Base-by-base conservation (phyloP, 805 yeast genomes). In the Lipomyces yamadae region DNA sequence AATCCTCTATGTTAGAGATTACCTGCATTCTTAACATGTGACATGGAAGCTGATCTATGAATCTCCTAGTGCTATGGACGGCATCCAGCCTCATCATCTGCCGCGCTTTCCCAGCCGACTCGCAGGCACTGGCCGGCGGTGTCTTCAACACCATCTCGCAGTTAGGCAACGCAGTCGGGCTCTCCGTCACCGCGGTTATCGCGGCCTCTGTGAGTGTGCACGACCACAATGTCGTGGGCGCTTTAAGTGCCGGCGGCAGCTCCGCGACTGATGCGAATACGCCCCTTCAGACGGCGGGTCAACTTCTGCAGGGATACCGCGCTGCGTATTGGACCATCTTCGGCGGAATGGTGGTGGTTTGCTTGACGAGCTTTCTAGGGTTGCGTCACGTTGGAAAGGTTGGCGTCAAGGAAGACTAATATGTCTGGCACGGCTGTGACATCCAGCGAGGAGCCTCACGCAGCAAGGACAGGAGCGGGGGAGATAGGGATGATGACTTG, bases 71-170 rank as follows among this genome's bases (percentile, higher is more conserved):
- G 55, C 55, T 52, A 52, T 52, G 55, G 55, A 52, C 55, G 55
- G 55, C 55, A 52, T 52, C 55, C 33, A 52, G 55, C 55, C 55
- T 52, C 55, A 32, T 52, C 55, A 52, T 52, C 55, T 52, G 55
- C 55, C 55, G 55, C 33, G 55, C 55, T 32, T 52, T 52, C 55
- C 55, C 55, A 30, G 55, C 55, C 55, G 55, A 52, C 55, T 52
- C 55, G 55, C 55, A 52, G 55, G 55, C 55, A 32, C 55, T 52
- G 55, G 55, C 55, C 33, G 55, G 55, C 55, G 55, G 55, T 24
- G 55, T 52, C 55, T 52, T 52, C 55, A 52, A 52, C 55, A 52
- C 55, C 55, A 52, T 52, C 55, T 52, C 55, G 55, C 55, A 52
- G 55, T 52, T 52, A 52, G 55, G 55, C 55, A 52, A 52, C 55